Base-by-base conservation (phyloP, 1,284 basidiomycete genomes). In the Athelia sp. region DNA sequence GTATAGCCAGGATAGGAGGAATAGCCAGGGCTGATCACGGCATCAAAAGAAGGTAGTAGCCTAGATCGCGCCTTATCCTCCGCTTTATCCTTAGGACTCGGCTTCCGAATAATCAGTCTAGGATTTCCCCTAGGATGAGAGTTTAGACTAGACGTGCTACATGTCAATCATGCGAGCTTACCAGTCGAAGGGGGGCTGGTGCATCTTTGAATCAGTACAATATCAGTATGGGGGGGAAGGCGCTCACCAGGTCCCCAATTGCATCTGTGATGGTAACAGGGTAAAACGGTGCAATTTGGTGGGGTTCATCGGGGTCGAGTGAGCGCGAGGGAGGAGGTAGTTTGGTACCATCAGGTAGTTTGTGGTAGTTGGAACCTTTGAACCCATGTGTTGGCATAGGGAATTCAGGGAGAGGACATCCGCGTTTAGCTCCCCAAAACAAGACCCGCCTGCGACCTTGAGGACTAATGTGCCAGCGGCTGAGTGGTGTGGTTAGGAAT, bases 401-500 rank as follows among this genome's bases (percentile, higher is more conserved):
- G 58, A 82, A 82, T 13, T 75, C 63, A 1, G 86, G 86, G 4
- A 87, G 63, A 9, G 72, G 61, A 1, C 77, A 47, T 22, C 79
- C 82, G 15, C 72, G 70, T 48, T 72, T 75, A 3, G 84, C 78
- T 34, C 75, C 87, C 70, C 75, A 75, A 60, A 89, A 81, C 46
- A 89, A 84, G 14, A 86, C 75, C 15, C 87, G 70, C 38, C 70
- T 66, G n/a, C 86, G 76, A 31, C 71, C 68, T 64, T 89, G 86
- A 22, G 86, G 85, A 10, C 26, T 29, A 13, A 13, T 13, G 13
- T 29, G 26, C 26, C 13, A 13, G 4, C 26, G 13, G 26, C 13
- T 29, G 26, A 29, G 26, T 13, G 26, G 13, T 13, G 26, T 4
- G 13, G 26, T 29, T 29, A 4, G 13, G 6, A 29, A 29, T 29